Evolutionary conservation across 768 basidiomycete species (phyloP).

Genomic region (Mycena polygramma): DNA sequence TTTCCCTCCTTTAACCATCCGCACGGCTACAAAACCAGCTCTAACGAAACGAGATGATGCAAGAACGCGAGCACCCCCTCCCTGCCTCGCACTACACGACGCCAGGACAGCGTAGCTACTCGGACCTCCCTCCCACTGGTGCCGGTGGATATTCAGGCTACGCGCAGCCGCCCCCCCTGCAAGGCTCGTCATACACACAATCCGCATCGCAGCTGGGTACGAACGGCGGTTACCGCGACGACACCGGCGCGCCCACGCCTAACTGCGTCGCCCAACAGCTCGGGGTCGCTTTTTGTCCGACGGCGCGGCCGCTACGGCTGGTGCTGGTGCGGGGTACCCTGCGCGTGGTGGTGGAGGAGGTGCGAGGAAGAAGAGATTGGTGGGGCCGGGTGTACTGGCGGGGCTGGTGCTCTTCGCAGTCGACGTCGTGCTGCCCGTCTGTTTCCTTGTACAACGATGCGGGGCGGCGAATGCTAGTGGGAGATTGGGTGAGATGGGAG

Average conservation of each 20-base stretch:
- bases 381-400: slow-evolving; percentile 20
- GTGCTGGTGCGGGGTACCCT: background rate
- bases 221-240: slow-evolving; percentile 2
- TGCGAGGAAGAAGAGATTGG: background rate
- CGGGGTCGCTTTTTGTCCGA: background rate
- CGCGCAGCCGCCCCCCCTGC: background rate
- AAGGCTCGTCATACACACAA: too few relatives aligned
- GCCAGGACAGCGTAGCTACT: too few relatives aligned
- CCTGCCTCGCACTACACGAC: too few relatives aligned
- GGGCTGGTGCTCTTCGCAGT: slow-evolving; percentile 52
- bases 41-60: too few relatives aligned
- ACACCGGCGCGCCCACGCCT: too few relatives aligned
- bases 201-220: background rate
- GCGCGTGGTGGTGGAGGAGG: background rate
- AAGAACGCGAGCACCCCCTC: background rate
- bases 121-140: too few relatives aligned
- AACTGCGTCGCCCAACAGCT: background rate
- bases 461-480: background rate
- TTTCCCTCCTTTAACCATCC: too few relatives aligned
- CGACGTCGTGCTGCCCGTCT: slow-evolving; percentile 70
- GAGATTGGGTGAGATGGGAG: background rate
- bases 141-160: background rate
- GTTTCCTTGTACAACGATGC: slow-evolving; percentile 59
- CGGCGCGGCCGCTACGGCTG: background rate
- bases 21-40: too few relatives aligned